phyloP scores from a whole-genome alignment of 2,329 filamentous ascomycete species.

The Didymella pinodella region DNA sequence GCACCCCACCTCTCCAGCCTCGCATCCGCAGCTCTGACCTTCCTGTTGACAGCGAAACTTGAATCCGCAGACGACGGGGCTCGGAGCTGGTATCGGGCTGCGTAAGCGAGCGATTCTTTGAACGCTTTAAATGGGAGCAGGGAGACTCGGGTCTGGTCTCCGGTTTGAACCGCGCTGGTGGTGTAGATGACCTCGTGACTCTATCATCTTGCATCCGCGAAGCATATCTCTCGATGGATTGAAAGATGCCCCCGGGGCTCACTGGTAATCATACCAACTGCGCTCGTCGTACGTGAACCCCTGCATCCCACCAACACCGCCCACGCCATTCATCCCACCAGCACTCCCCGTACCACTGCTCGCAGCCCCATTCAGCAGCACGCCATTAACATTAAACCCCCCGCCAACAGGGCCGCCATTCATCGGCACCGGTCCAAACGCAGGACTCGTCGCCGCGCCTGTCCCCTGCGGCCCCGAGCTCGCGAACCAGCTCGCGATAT shows the following conservation, averaged over 20 bases:
- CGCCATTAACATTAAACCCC: constrained; percentile 22
- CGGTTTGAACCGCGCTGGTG: too few relatives aligned
- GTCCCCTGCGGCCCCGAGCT: constrained; percentile 22
- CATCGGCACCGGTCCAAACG: constrained; percentile 2
- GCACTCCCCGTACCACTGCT: too few relatives aligned
- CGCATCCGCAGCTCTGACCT: not conserved
- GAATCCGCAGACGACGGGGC: too few relatives aligned
- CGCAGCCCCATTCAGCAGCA: not conserved
- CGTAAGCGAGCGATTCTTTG: too few relatives aligned
- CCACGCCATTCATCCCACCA: not conserved
- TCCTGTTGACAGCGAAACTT: too few relatives aligned
- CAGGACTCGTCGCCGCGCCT: not conserved
- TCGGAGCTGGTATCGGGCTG: not conserved
- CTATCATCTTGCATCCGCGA: not conserved
- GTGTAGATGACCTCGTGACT: not conserved
- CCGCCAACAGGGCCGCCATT: constrained; percentile 31
- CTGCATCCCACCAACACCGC: constrained; percentile 16
- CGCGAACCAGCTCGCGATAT: constrained; percentile 44
- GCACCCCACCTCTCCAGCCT: too few relatives aligned
- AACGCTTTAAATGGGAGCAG: not conserved
- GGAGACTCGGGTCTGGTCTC: not conserved
- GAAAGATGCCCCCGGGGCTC: not conserved
- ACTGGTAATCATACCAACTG: constrained; percentile 33
- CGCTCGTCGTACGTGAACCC: constrained; percentile 38
- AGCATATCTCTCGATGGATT: too few relatives aligned